Evolutionary conservation across 2,329 filamentous ascomycete species (phyloP).

Genomic region (Aspergillus calidoustus): DNA sequence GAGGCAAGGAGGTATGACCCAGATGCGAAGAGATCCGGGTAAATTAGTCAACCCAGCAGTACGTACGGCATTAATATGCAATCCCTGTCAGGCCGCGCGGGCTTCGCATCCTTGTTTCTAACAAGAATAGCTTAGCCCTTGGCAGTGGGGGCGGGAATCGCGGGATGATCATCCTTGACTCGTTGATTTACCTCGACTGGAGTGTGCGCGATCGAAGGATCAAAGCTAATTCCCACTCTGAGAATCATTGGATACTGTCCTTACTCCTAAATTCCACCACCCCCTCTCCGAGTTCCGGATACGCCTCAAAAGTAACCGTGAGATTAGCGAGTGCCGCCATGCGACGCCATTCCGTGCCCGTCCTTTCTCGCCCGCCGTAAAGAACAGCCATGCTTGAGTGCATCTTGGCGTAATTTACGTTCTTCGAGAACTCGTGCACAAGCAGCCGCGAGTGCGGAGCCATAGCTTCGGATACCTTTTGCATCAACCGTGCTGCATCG

Average conservation of each 20-base stretch:
- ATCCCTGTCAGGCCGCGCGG: not conserved
- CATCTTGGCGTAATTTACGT: slow-evolving; percentile 39
- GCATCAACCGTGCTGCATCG: slow-evolving; percentile 39
- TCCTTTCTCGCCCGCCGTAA: slow-evolving; percentile 41
- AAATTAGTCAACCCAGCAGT: not conserved
- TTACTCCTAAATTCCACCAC: slow-evolving; percentile 32
- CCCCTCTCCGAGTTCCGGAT: slow-evolving; percentile 37
- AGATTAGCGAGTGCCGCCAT: slow-evolving; percentile 39
- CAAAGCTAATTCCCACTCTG: not conserved
- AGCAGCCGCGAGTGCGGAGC: slow-evolving; percentile 37
- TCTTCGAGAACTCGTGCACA: slow-evolving; percentile 44
- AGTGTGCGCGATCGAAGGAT: not conserved
- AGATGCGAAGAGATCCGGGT: not conserved
- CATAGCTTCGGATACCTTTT: slow-evolving; percentile 44
- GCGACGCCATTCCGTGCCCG: slow-evolving; percentile 40
- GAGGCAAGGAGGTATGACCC: not conserved
- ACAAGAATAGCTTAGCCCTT: not conserved
- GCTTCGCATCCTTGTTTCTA: not conserved
- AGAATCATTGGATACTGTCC: not conserved
- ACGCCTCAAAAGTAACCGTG: slow-evolving; percentile 42
- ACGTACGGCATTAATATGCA: not conserved
- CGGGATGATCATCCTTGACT: not conserved
- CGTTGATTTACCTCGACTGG: not conserved
- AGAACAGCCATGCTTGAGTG: slow-evolving; percentile 45
- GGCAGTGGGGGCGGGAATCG: not conserved